A percentile compares a stretch with the other conserved stretches of the same genome.
Conservation (phyloP, 495 filamentous ascomycete genomes). For the Hypoxylon intermedium region DNA sequence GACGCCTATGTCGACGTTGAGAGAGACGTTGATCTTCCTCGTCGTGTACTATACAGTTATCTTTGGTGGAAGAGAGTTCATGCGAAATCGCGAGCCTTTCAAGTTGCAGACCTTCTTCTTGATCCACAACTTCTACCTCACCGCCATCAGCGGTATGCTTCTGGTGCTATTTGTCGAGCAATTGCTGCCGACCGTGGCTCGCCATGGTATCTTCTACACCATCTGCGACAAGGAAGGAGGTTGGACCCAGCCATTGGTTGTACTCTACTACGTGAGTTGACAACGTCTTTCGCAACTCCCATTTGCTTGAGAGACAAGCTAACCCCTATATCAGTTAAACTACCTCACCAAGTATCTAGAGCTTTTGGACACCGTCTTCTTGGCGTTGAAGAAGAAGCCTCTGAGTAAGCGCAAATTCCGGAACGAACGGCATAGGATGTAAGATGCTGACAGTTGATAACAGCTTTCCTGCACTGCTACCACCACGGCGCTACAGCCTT, state of each 20-base stretch:
- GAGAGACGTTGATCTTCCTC: slow-evolving; percentile 67
- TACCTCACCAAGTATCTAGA: slow-evolving; percentile 87
- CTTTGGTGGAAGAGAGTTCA: slow-evolving; percentile 75
- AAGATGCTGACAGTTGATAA: slow-evolving; percentile 11
- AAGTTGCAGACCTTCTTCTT: slow-evolving; percentile 74
- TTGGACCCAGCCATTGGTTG: slow-evolving; percentile 79
- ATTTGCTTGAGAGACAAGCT: slow-evolving; percentile 29
- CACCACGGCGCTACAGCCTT: slow-evolving; percentile 85
- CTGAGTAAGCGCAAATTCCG: slow-evolving; percentile 61
- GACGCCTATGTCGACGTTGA: slow-evolving; percentile 75
- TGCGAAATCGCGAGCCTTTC: slow-evolving; percentile 72
- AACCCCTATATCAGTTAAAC: slow-evolving; percentile 67
- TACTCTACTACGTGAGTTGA: slow-evolving; percentile 77
- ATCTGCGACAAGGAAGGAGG: slow-evolving; percentile 75
- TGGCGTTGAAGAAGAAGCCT: slow-evolving; percentile 88
- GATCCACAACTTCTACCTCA: slow-evolving; percentile 83
- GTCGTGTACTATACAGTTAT: slow-evolving; percentile 76
- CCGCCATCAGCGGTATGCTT: slow-evolving; percentile 70
- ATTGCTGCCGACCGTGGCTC: slow-evolving; percentile 69
- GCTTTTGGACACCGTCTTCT: slow-evolving; percentile 79
- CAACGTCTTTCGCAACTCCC: background rate
- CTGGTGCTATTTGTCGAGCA: slow-evolving; percentile 77
- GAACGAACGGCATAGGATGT: background rate
- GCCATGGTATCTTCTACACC: slow-evolving; percentile 72
- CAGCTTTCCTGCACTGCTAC: slow-evolving; percentile 87